A percentile compares a stretch with the other conserved stretches of the same genome.
Conservation (phyloP, 2,329 filamentous ascomycete species). For the Lasiodiplodia citricola region DNA sequence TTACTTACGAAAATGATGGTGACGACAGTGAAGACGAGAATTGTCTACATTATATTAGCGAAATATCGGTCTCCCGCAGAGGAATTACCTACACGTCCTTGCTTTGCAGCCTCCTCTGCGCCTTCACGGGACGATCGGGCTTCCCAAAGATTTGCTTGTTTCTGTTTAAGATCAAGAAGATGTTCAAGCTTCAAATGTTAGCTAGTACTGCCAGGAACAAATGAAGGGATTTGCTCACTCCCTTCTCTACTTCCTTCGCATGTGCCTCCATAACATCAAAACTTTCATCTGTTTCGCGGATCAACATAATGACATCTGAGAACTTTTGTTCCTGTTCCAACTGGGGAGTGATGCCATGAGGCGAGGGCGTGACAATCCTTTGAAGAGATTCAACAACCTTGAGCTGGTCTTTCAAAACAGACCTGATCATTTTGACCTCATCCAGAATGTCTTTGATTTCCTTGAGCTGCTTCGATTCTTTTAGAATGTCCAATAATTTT, state of each 20-base stretch:
- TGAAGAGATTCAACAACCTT: constrained; percentile 56
- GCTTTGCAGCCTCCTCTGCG: constrained; percentile 63
- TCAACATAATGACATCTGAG: neutral
- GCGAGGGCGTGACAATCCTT: constrained; percentile 41
- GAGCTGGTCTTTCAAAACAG: constrained; percentile 58
- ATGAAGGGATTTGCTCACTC: neutral
- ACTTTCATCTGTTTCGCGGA: neutral
- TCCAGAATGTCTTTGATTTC: constrained; percentile 72
- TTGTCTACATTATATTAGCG: constrained; percentile 48
- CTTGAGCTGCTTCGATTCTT: constrained; percentile 65
- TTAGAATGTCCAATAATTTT: constrained; percentile 63
- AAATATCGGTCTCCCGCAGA: neutral
- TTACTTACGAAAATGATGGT: constrained; percentile 59
- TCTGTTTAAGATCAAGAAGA: constrained; percentile 70
- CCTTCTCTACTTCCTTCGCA: constrained; percentile 14
- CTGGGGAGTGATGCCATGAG: neutral
- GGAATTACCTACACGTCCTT: constrained; percentile 42
- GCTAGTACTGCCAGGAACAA: neutral
- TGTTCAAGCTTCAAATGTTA: constrained; percentile 63
- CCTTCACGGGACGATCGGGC: constrained; percentile 67
- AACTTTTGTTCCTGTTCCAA: neutral
- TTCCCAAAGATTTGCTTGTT: constrained; percentile 71
- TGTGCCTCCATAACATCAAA: constrained; percentile 14
- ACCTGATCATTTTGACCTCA: constrained; percentile 67
- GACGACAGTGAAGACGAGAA: constrained; percentile 65